A percentile compares a stretch with the other conserved stretches of the same genome.
These are phyloP conservation scores for Jimgerdemannia flammicorona DNA, from an alignment of 192 early-diverging fungal genomes.

Conservation along the genomic window DNA sequence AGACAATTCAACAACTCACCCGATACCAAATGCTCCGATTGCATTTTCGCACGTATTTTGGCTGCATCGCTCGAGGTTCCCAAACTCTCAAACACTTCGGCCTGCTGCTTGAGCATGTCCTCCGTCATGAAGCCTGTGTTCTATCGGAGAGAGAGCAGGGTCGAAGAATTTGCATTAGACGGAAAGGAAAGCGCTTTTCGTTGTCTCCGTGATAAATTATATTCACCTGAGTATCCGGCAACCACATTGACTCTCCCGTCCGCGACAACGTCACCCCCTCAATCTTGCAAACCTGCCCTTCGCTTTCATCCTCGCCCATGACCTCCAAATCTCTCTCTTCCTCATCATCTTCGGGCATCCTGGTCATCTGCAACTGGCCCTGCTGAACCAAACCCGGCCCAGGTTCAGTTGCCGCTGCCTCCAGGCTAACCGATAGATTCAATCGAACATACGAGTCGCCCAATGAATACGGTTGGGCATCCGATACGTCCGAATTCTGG, in stretches of 20 bases:
- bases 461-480: conserved; percentile 26
- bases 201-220: not conserved
- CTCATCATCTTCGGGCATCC: conserved; percentile 11
- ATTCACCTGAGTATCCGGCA: conserved; percentile 60
- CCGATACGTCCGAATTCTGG: conserved; percentile 18
- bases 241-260: conserved; percentile 62
- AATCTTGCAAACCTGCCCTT: conserved; percentile 45
- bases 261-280: conserved; percentile 46
- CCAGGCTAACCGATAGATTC: conserved; percentile 43
- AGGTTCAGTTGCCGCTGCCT: conserved; percentile 28
- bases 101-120: conserved; percentile 84
- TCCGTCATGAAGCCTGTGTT: conserved; percentile 80
- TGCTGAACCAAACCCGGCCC: conserved; percentile 14
- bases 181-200: not conserved
- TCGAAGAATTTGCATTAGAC: too few species aligned
- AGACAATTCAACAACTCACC: conserved; percentile 28
- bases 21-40: conserved; percentile 69
- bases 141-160: conserved; percentile 21
- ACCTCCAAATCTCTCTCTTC: conserved; percentile 29
- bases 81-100: conserved; percentile 70
- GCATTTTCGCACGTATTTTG: conserved; percentile 68
- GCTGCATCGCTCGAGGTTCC: conserved; percentile 71
- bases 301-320: conserved; percentile 34
- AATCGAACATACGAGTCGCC: conserved; percentile 49
- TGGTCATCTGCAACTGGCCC: not conserved